Evolutionary conservation across 805 yeast genomes (phyloP), one percentile per base, ranked within the genome.

Genomic region (Isabelozyma heimii): DNA sequence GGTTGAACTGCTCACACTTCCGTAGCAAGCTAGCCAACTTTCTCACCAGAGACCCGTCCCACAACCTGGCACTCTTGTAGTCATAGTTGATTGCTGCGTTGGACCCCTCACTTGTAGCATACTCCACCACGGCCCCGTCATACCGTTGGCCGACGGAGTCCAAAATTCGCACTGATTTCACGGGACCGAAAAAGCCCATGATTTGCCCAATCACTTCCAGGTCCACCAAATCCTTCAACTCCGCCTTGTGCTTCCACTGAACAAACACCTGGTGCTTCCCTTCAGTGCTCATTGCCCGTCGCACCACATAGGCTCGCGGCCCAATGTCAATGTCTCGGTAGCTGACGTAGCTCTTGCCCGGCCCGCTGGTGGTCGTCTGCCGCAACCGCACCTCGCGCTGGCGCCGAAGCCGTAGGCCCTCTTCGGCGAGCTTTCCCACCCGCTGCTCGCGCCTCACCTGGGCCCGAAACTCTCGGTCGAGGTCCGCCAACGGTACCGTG

Each of bases 11-110:
- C n/a, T 37, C 14, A n/a, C 75, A 70, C 12, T 55, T 66, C 50
- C 83, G 58, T 30, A 80, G 54, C 43, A 80, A 63, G 48, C 81
- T 77, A 7, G 83, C 79, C 39, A 76, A 52, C 54, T 71, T 76
- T 20, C 81, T 52, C 14, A 77, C 70, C 1, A 67, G 69, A 1
- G 73, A 59, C 1, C 68, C 67, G 55, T 79, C 79, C 84, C 84
- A 80, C 37, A 75, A 53, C 13, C 61, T 58, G 8, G 73, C 76
- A 14, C 77, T 67, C 28, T 55, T 61, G 57, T 72, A 81, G 53
- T 80, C 73, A 53, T 80, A 77, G 4, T 52, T 46, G 8, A 65
- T 47, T 2, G 83, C 83, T 27, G 55, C 49, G 1, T 57, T 56
- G 2, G 75, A 69, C 40, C 62, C 62, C 1, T 53, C 58, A 24